Percentiles rank a stretch among this genome's conserved stretches.
phyloP scores from a whole-genome alignment of 129 eudicot genomes.

The Artemisia annua region DNA sequence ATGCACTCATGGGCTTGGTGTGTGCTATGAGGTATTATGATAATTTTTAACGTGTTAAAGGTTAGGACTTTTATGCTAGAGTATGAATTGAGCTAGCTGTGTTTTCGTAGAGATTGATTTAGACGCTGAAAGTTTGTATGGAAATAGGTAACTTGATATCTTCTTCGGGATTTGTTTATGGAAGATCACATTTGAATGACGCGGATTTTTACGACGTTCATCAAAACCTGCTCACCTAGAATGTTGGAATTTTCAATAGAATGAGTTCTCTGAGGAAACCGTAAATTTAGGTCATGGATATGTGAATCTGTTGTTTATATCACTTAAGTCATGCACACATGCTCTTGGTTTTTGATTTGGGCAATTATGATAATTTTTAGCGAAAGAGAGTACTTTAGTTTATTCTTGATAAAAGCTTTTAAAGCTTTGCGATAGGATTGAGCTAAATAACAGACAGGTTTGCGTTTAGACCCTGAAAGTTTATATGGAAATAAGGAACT shows the following conservation, averaged over 20 bases:
- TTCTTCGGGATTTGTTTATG: neutral
- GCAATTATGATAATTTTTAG: neutral
- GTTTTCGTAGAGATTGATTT: neutral
- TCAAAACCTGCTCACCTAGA: constrained; percentile 8
- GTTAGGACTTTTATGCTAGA: neutral
- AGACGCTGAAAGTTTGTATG: neutral
- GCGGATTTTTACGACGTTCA: no score
- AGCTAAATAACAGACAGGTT: neutral
- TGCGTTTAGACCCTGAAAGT: neutral
- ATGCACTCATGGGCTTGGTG: neutral
- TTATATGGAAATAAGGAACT: no score
- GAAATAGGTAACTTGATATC: neutral
- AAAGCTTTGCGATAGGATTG: constrained; percentile 10
- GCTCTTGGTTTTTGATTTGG: no score
- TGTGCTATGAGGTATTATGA: neutral
- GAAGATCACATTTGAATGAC: neutral
- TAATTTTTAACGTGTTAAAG: neutral
- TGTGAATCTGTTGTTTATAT: neutral
- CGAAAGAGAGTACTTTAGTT: neutral
- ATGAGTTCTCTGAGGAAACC: constrained; percentile 8
- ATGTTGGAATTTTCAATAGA: constrained; percentile 22
- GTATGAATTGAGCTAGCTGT: neutral
- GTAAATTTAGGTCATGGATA: constrained; percentile 23
- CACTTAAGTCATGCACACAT: neutral
- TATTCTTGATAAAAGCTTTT: constrained; percentile 4